Base-by-base conservation (phyloP, 2,329 filamentous ascomycete species). In the Sclerotinia nivalis region DNA sequence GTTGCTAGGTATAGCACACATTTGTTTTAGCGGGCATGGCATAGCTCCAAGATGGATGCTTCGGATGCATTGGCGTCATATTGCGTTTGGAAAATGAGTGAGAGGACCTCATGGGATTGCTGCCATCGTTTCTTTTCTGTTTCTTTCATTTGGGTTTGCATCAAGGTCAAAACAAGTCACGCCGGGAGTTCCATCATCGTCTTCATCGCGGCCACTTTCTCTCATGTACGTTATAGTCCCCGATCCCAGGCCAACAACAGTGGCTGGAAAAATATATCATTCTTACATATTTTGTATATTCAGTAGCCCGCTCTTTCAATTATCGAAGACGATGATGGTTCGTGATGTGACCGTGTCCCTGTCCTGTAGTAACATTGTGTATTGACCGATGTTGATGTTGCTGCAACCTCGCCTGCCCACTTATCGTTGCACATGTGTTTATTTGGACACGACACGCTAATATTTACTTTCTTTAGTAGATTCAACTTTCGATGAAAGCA, bases 131-230 rank as follows among this genome's bases (percentile, higher is more conserved):
- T 68, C 69, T 74, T 70, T 73, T 67, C 64, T 75, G 70, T 74
- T 73, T 72, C 58, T 74, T 73, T 73, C 64, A 66, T 71, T 70
- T 71, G 72, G 72, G 72, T 71, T 70, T 72, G 73, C 72, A 73
- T 70, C 72, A 73, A 73, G 73, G 68, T 65, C 72, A 71, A 71
- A 70, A 71, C 58, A 69, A 72, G 72, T 73, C 74, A 72, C 73
- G 70, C 83, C 84, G 87, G 86, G 86, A 87, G 87, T 86, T 86
- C 87, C 85, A 88, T 88, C 87, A 88, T 89, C 87, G 86, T 89
- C 87, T 88, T 89, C 87, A 84, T 85, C 81, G 54, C 82, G 79
- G 78, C 78, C 80, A 70, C 72, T 76, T 43, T 81, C 81, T 64
- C 61, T 82, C 80, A 87, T 90, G 88, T 90, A 90, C 84, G 87